Base-by-base conservation (phyloP, 108 stramenopile genomes). In the Epithemia pelagica region DNA sequence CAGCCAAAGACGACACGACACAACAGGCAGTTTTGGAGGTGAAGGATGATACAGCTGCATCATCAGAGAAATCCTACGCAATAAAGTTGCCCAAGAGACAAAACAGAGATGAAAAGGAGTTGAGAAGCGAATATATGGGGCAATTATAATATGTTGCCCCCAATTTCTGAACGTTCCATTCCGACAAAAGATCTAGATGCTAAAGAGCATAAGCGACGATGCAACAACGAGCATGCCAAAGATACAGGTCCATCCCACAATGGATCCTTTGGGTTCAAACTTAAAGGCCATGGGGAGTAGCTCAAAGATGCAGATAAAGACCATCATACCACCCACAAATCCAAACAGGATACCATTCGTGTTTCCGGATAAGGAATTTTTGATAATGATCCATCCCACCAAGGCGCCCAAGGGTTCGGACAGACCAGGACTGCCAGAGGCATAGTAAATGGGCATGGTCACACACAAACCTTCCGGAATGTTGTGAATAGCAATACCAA, bases 161-260 rank as follows among this genome's bases (percentile, higher is more conserved):
- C n/a, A n/a, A n/a, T n/a, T n/a, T n/a, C n/a, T n/a, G n/a, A n/a
- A n/a, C n/a, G n/a, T n/a, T n/a, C n/a, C n/a, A n/a, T n/a, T n/a
- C n/a, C n/a, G n/a, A n/a, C n/a, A n/a, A n/a, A n/a, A 69, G 32
- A n/a, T 26, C 64, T 71, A 76, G 3, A 76, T 8, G 8, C 33
- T 2, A 52, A 98, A 97, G 24, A 97, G 71, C 15, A 89, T 74
- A 28, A 98, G 77, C 22, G 92, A 93, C 15, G 89, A 23, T 26
- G 97, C 92, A 73, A 98, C 96, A 29, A 97, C 61, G 0, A 70
- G 69, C 97, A 97, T 96, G n/a, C 97, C 97, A 21, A 51, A 70
- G 51, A 95, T 72, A 52, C 96, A 75, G 33, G 86, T 80, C 58
- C 88, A 71, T 19, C 90, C 92, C 15, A 95, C 90, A 28, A 95